These are phyloP conservation scores for Aspergillus brasiliensis DNA, from an alignment of 2,329 filamentous ascomycete species.

Conservation along the genomic window DNA sequence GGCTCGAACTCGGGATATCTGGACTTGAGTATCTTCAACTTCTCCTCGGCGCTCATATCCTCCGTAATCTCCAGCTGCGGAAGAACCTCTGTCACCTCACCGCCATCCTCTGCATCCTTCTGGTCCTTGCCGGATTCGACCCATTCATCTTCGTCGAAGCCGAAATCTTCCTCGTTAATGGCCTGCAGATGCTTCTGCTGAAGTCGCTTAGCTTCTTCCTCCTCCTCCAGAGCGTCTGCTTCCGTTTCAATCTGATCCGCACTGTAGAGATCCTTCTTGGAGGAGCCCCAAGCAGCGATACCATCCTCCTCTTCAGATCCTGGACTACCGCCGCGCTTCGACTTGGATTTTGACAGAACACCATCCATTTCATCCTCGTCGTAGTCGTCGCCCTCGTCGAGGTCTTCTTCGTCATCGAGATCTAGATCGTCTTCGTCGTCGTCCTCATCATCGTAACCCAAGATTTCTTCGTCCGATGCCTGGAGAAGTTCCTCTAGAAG, in stretches of 20 bases:
- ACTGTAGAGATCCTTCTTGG: constrained; percentile 89
- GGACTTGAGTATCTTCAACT: constrained; percentile 71
- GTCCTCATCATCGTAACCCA: constrained; percentile 53
- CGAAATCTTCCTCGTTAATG: constrained; percentile 90
- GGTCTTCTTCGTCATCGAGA: constrained; percentile 50
- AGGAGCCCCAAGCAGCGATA: constrained; percentile 79
- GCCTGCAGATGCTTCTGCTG: constrained; percentile 88
- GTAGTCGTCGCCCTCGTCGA: constrained; percentile 39
- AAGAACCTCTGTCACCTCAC: constrained; percentile 81
- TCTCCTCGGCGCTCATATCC: constrained; percentile 74
- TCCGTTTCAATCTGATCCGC: constrained; percentile 75
- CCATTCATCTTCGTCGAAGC: constrained; percentile 91
- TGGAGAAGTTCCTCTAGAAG: constrained; percentile 58
- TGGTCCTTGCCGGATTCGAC: constrained; percentile 55
- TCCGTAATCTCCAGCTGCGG: constrained; percentile 80
- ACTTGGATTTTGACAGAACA: constrained; percentile 24
- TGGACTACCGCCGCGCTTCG: constrained; percentile 24
- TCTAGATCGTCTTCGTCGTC: constrained; percentile 38
- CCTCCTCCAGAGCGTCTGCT: constrained; percentile 82
- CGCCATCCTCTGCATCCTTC: constrained; percentile 50
- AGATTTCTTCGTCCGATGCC: constrained; percentile 64
- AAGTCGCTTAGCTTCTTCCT: constrained; percentile 81
- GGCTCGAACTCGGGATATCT: constrained; percentile 92
- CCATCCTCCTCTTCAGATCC: constrained; percentile 51
- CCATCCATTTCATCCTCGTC: constrained; percentile 32